Base-by-base conservation (phyloP, 2,329 filamentous ascomycete genomes). In the Coniella lustricola region DNA sequence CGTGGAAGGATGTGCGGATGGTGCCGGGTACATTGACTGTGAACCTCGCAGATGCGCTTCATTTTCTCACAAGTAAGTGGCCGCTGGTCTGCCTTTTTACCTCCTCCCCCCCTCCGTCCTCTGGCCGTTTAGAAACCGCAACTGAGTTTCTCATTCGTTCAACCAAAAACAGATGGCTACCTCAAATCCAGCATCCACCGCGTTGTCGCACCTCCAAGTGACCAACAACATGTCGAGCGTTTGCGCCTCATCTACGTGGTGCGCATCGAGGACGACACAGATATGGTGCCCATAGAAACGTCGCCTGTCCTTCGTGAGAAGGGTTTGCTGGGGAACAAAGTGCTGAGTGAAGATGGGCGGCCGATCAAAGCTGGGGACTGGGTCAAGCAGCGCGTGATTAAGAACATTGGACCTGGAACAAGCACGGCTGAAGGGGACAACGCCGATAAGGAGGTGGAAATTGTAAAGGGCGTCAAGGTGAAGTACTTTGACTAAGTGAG, bases 221-320 rank as follows among this genome's bases (percentile, higher is more conserved):
- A 66, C 47, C 64, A 67, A 43, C 56, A 65, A 14, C 56, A 67
- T 33, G 60, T 68, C 29, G 66, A 71, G 39, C 61, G 71, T 0
- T 62, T 69, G 4, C 71, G 72, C 0, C 57, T 75, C 8, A 52
- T 74, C 39, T 74, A 73, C 45, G 73, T 74, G 59, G 73, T 71
- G 7, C 63, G 69, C 58, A 70, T 56, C 18, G 59, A 62, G 16
- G 61, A 64, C 37, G 50, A 60, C 18, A 53, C 61, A 22, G 55
- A 60, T 14, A 44, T 67, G 41, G 54, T 60, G 2, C 57, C 62
- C 1, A 54, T 65, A 0, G 36, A 48, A 9, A 54, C 64, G 48
- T 60, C 55, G 9, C 58, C 57, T 1, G 53, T 63, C 17, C 49
- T 75, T 38, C 58, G 60, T 21, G 60, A 68, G 16, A 38, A 59